Base-by-base conservation (phyloP, 495 filamentous ascomycete species). In the Hypoxylon subgilvum region DNA sequence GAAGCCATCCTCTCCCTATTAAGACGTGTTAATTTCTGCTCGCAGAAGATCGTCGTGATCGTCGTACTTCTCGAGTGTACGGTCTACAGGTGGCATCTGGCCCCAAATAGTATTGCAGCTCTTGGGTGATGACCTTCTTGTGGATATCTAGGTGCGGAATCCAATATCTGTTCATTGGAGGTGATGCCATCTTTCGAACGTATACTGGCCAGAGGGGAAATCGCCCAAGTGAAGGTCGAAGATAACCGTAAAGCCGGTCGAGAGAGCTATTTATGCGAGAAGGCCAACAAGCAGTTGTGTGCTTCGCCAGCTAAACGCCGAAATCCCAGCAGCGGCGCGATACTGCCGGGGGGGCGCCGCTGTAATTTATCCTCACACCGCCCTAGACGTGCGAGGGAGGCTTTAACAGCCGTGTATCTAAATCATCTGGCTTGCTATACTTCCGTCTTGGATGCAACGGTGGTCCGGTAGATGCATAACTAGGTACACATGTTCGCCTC, bases 131-230 rank as follows among this genome's bases (percentile, higher is more conserved):
- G 51, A 83, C 77, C 51, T 78, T 82, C 46, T 81, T 82, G 63
- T 80, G 77, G 73, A 83, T 83, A 34, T 82, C 79, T 45, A 76
- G 63, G 52, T 80, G 76, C 22, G 80, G 80, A 38, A 83, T 82
- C 79, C 79, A 83, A 69, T 81, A 83, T 63, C 67, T 73, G 66
- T 81, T 82, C 74, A 80, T 77, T 40, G 71, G 52, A 40, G 63
- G 48, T 9, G 74, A 74, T 41, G 74, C 70, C 72, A 77, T 77
- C 40, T 53, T 74, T 51, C 39, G 41, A 57, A 23, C 27, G 47
- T 40, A 47, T 28, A 28, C 48, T 36, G 34, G 27, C 50, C 57
- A 42, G 34, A 47, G 28, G 41, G 22, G 28, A 35, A 27, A 49
- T 52, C 41, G 47, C 57, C 48, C 43, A 14, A 45, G 43, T 18